These are phyloP conservation scores for Bertia moriformis DNA, from an alignment of 2,329 filamentous ascomycete genomes.

Conservation along the genomic window DNA sequence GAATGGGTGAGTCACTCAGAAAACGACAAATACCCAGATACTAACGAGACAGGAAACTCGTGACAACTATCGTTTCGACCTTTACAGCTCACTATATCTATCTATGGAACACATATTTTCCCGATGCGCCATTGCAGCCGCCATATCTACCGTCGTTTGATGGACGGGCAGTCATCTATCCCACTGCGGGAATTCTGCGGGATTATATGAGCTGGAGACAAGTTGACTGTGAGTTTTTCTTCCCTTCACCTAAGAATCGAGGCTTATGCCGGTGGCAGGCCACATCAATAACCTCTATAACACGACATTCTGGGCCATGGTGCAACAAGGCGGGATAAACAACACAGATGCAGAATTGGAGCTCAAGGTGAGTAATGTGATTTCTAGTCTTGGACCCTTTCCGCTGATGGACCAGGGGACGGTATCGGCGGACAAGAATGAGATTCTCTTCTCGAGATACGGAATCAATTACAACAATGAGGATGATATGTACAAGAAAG, in stretches of 20 bases:
- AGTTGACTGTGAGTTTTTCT: constrained; percentile 50
- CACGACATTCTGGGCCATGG: constrained; percentile 53
- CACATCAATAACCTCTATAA: constrained; percentile 63
- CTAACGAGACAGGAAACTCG: constrained; percentile 37
- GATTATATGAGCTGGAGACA: constrained; percentile 66
- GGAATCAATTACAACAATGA: constrained; percentile 60
- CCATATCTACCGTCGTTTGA: constrained; percentile 52
- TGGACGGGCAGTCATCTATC: constrained; percentile 55
- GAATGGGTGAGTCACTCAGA: constrained; percentile 32
- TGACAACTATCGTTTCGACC: constrained; percentile 53
- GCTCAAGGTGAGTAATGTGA: constrained; percentile 25
- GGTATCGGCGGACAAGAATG: constrained; percentile 49
- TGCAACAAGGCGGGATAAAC: constrained; percentile 39
- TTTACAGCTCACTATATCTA: constrained; percentile 59
- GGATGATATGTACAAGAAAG: constrained; percentile 48
- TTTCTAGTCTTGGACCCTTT: neutral
- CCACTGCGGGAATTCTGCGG: constrained; percentile 43
- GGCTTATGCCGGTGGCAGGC: too few relatives aligned
- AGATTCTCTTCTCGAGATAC: constrained; percentile 49
- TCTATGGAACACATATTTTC: constrained; percentile 46
- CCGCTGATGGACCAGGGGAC: constrained; percentile 30
- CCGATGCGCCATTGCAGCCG: constrained; percentile 34
- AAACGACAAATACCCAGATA: too few relatives aligned
- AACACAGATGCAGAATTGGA: constrained; percentile 41
- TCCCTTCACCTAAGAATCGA: too few relatives aligned